These are phyloP conservation scores for Penicillium diatomitis DNA, from an alignment of 495 filamentous ascomycete species.

Conservation along the genomic window DNA sequence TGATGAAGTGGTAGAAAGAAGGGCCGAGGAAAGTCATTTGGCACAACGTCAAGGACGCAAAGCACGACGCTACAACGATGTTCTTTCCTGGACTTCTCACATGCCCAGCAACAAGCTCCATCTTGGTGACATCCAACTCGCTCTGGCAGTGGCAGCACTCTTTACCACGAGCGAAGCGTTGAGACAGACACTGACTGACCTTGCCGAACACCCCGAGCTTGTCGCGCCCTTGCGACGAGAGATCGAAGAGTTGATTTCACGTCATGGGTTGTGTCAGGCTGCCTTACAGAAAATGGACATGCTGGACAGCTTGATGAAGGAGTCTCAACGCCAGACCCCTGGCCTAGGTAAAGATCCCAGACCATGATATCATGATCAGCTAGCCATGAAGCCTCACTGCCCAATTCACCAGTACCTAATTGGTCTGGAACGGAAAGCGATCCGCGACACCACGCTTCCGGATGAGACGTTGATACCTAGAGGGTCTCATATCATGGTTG, in stretches of 20 bases:
- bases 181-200: conserved; percentile 17
- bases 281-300: neutral
- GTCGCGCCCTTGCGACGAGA: conserved; percentile 1
- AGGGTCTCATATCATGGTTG: neutral
- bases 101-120: too few species aligned
- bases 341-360: too few species aligned
- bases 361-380: too few species aligned
- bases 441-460: neutral
- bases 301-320: conserved; percentile 10
- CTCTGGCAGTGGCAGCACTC: conserved; percentile 20
- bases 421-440: neutral
- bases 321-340: neutral
- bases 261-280: neutral
- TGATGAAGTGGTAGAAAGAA: too few species aligned
- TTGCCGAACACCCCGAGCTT: conserved; percentile 10
- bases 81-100: too few species aligned
- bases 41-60: too few species aligned
- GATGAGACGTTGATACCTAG: conserved; percentile 4
- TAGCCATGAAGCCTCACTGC: too few species aligned
- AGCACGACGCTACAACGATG: too few species aligned
- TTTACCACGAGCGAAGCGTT: conserved; percentile 21
- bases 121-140: conserved; percentile 7
- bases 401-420: too few species aligned
- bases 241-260: neutral
- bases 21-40: too few species aligned